Base-by-base conservation (phyloP, 441 rosid genomes). In the Omphalea diandra region DNA sequence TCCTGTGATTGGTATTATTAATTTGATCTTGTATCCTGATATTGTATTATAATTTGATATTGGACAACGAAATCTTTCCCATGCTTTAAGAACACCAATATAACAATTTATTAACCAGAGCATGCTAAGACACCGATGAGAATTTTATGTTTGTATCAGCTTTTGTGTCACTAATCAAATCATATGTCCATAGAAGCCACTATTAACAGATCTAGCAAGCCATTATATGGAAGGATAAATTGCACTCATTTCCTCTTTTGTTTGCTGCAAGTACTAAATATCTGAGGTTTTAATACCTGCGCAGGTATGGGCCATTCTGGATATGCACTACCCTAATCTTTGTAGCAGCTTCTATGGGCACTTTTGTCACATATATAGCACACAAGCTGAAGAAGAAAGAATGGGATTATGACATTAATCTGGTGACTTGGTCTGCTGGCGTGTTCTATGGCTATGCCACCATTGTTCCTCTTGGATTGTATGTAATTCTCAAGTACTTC, bases 241-340 rank as follows among this genome's bases (percentile, higher is more conserved):
- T 2, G 14, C 38, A 35, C 64, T 26, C 14, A 18, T 52, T 26
- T n/a, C 24, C 12, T 33, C 38, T 32, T 15, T 22, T 54, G 8
- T 41, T 38, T 24, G 14, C 52, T 27, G 8, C 5, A 43, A 50
- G 46, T 35, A 8, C 35, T 60, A 58, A 66, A 9, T n/a, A 18
- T 70, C 35, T 69, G 49, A 18, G 66, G 33, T 29, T 36, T 68
- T 1, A 40, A 65, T 66, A 20, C 24, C 15, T 70, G 33, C 61
- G 79, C 84, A 96, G 99, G 84, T 96, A 96, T 68, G 99, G 99
- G 72, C 99, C 99, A 33, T 96, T 96, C 76, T 96, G 99, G 99
- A 96, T 96, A 73, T 96, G 98, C 82, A 87, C 91, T n/a, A 91
- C 96, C 49, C 86, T 96, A 73, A 93, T 96, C 65, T 96, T 96